Conservation (phyloP, 495 filamentous ascomycete genomes). For the Daldinia concentrica region DNA sequence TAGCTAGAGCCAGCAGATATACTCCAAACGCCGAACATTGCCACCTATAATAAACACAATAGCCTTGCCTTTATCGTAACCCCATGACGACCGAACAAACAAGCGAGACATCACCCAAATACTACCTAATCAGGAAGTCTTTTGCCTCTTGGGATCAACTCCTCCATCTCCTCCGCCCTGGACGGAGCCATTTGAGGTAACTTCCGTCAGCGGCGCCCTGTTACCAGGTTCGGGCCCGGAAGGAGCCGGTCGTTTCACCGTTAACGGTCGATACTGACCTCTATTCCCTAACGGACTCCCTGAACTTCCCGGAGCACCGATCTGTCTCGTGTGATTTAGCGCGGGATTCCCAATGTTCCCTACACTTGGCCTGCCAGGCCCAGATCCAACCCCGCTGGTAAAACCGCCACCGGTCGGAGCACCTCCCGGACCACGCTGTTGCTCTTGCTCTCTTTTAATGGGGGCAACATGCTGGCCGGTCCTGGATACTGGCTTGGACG, state of each 20-base stretch:
- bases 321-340: slow-evolving; percentile 70
- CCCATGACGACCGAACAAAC: slow-evolving; percentile 12
- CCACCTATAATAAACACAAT: slow-evolving; percentile 10
- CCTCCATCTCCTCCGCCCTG: slow-evolving; percentile 33
- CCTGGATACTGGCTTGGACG: slow-evolving; percentile 70
- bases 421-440: slow-evolving; percentile 14
- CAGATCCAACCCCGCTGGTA: slow-evolving; percentile 39
- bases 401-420: slow-evolving; percentile 13
- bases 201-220: slow-evolving; percentile 51
- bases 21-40: slow-evolving; percentile 40
- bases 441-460: slow-evolving; percentile 41
- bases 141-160: slow-evolving; percentile 55
- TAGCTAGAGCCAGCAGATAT: slow-evolving; percentile 6
- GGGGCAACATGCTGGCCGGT: slow-evolving; percentile 54
- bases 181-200: slow-evolving; percentile 49
- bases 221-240: slow-evolving; percentile 30
- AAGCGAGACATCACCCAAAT: neutral
- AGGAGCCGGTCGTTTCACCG: slow-evolving; percentile 62
- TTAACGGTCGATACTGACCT: slow-evolving; percentile 66
- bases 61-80: slow-evolving; percentile 11
- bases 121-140: slow-evolving; percentile 41
- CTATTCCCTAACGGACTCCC: slow-evolving; percentile 68
- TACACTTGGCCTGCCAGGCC: slow-evolving; percentile 43
- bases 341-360: slow-evolving; percentile 72
- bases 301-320: slow-evolving; percentile 73